These are phyloP conservation scores for Venturia effusa DNA, from an alignment of 2,329 filamentous ascomycete genomes.

Conservation along the genomic window DNA sequence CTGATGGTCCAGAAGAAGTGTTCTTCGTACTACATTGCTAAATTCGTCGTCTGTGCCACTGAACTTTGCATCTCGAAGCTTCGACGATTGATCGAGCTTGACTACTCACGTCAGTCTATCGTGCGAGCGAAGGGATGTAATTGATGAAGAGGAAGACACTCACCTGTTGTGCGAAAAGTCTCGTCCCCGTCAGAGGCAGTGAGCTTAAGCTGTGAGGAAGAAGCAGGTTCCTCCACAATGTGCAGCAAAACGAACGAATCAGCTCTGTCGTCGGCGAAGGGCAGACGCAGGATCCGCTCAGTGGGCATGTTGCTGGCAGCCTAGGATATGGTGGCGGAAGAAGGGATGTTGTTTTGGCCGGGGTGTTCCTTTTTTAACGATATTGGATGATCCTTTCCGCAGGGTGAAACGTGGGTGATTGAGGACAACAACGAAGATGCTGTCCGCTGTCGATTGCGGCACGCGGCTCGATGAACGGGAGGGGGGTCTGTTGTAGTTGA, in stretches of 20 bases:
- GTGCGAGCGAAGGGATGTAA: neutral
- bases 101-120: slow-evolving; percentile 29
- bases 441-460: too few species aligned
- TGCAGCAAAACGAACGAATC: slow-evolving; percentile 4
- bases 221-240: neutral
- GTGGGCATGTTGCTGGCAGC: neutral
- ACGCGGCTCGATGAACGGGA: neutral
- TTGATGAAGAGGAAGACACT: neutral
- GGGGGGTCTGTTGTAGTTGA: neutral
- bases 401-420: neutral
- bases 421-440: neutral
- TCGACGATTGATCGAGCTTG: slow-evolving; percentile 44
- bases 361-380: neutral
- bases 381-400: neutral
- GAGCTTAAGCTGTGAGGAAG: neutral
- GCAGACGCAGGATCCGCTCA: slow-evolving; percentile 1
- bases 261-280: neutral
- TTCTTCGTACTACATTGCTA: neutral
- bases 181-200: slow-evolving; percentile 3
- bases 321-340: neutral
- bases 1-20: slow-evolving; percentile 1
- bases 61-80: slow-evolving; percentile 43
- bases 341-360: neutral
- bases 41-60: slow-evolving; percentile 25
- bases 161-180: slow-evolving; percentile 4